Evolutionary conservation across 257 asterid genomes (phyloP), one percentile per base, ranked within the genome.

Genomic region (Petrea volubilis): DNA sequence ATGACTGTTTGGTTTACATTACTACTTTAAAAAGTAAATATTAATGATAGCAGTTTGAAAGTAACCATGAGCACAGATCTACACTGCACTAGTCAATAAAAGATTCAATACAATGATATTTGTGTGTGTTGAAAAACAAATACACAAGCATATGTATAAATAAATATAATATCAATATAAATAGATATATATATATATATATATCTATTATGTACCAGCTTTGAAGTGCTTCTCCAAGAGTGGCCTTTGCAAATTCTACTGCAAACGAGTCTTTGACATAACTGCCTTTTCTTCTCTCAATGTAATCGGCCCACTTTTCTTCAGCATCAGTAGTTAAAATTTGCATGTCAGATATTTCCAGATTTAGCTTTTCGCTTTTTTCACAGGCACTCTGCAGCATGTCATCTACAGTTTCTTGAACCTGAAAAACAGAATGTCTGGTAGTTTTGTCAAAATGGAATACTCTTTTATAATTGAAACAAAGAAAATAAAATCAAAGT

Each of bases 171-270:
- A n/a, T n/a, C n/a, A n/a, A n/a, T n/a, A n/a, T n/a, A n/a, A n/a
- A n/a, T n/a, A n/a, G n/a, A n/a, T n/a, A n/a, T n/a, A n/a, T n/a
- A n/a, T n/a, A n/a, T n/a, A n/a, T n/a, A n/a, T n/a, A n/a, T n/a
- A n/a, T n/a, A n/a, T n/a, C n/a, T n/a, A n/a, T n/a, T 1, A 21
- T 47, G 9, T 78, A 84, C 89, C 89, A 81, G 71, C 61, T 49
- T 9, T 75, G 71, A 9, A 84, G 56, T 76, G 73, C 61, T 36
- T 73, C 81, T 74, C 49, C 86, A 29, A 84, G 73, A 72, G 14
- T 56, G 67, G 66, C 53, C 29, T 74, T 84, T 69, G 67, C 79
- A 18, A 69, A 44, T 74, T 76, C 79, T 36, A 71, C 33, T 21
- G 67, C 56, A 64, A 74, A 78, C 38, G 80, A 73, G 62, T 79